A percentile compares a stretch with the other conserved stretches of the same genome.
Conservation (phyloP, 164 flowering plant genomes). For the Warburgia ugandensis region DNA sequence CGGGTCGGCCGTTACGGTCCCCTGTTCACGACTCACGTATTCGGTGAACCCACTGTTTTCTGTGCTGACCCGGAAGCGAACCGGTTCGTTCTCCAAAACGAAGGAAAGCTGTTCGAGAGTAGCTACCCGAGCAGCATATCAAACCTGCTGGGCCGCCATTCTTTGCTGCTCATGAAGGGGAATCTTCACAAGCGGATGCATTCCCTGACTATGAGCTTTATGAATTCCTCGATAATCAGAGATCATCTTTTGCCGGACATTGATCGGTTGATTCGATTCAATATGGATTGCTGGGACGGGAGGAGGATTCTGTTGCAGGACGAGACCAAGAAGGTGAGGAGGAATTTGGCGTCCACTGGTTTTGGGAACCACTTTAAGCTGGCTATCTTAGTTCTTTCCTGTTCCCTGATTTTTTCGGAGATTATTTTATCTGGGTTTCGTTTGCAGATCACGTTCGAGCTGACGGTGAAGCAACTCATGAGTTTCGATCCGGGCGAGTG, state of each 20-base stretch:
- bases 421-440: not conserved
- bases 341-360: too few species aligned
- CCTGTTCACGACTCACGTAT: conserved; percentile 80
- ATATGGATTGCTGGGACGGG: conserved; percentile 54
- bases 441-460: conserved; percentile 78
- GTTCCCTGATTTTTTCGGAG: not conserved
- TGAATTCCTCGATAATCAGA: conserved; percentile 51
- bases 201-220: conserved; percentile 87
- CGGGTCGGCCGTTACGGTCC: conserved; percentile 55
- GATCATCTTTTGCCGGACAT: conserved; percentile 65
- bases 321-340: conserved; percentile 88
- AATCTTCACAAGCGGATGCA: conserved; percentile 74
- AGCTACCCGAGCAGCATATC: conserved; percentile 87
- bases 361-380: too few species aligned
- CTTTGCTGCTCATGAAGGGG: conserved; percentile 79
- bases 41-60: conserved; percentile 90
- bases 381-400: too few species aligned
- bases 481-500: conserved; percentile 93
- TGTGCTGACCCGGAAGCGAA: conserved; percentile 79
- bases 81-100: conserved; percentile 81
- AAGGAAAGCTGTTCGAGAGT: conserved; percentile 80
- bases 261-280: conserved; percentile 65
- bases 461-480: conserved; percentile 90
- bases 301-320: conserved; percentile 62
- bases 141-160: conserved; percentile 72